These are phyloP conservation scores for Perilla frutescens DNA, from an alignment of 257 asterid species.

Conservation along the genomic window DNA sequence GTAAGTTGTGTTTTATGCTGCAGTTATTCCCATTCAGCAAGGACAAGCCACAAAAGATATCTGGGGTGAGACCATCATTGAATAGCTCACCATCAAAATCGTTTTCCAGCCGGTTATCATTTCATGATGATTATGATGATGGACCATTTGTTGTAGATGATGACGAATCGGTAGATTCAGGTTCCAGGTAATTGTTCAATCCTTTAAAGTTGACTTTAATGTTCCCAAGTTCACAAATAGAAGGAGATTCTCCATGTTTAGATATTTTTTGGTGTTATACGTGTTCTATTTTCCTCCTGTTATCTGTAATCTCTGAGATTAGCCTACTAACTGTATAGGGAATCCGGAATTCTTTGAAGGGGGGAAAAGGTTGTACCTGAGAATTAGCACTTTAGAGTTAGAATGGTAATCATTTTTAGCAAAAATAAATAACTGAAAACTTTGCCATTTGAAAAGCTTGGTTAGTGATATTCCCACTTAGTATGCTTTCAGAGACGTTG, in stretches of 20 bases:
- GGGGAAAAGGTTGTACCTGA: conserved; percentile 14
- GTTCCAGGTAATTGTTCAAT: conserved; percentile 63
- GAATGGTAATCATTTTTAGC: conserved; percentile 11
- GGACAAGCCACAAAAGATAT: conserved; percentile 54
- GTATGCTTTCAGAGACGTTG: conserved; percentile 10
- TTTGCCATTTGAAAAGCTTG: conserved; percentile 8
- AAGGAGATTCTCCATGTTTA: conserved; percentile 17
- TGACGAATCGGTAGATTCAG: conserved; percentile 61
- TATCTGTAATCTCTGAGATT: not conserved
- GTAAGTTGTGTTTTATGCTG: conserved; percentile 33
- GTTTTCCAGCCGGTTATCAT: conserved; percentile 67
- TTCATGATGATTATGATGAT: conserved; percentile 78
- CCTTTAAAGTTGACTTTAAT: conserved; percentile 27
- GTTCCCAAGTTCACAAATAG: conserved; percentile 18
- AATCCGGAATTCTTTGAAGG: not conserved
- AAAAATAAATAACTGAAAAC: conserved; percentile 2
- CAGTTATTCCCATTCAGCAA: conserved; percentile 52
- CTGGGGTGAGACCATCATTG: conserved; percentile 47
- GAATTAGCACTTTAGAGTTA: not conserved
- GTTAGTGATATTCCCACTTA: conserved; percentile 17
- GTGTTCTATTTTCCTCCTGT: not conserved
- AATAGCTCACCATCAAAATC: conserved; percentile 66
- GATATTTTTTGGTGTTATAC: not conserved
- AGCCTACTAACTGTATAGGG: conserved; percentile 5
- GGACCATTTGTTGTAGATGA: conserved; percentile 83